Conservation (phyloP, 108 stramenopile genomes). For the Asterionellopsis glacialis region DNA sequence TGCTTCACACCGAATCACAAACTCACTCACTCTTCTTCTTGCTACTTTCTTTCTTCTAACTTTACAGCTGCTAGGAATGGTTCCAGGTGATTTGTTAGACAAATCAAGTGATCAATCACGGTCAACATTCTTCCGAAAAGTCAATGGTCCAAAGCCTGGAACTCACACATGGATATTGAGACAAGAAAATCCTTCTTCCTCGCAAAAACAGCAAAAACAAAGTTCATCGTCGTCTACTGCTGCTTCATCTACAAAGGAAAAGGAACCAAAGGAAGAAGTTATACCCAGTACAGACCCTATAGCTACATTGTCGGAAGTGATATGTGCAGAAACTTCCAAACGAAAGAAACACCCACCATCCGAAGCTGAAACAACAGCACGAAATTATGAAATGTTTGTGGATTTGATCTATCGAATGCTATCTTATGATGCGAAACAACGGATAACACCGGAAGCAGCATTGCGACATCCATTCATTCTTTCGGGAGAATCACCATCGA, state of each 20-base stretch:
- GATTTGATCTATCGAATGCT: slow-evolving; percentile 92
- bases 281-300: slow-evolving; percentile 63
- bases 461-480: slow-evolving; percentile 85
- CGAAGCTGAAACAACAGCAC: slow-evolving; percentile 74
- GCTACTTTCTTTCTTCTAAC: neutral
- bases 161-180: slow-evolving; percentile 34
- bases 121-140: slow-evolving; percentile 67
- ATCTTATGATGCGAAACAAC: slow-evolving; percentile 59
- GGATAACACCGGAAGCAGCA: slow-evolving; percentile 85
- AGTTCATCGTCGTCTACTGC: slow-evolving; percentile 13
- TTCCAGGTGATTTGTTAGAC: slow-evolving; percentile 74
- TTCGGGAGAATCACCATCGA: neutral
- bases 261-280: slow-evolving; percentile 29
- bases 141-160: slow-evolving; percentile 29
- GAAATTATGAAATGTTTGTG: slow-evolving; percentile 86
- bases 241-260: slow-evolving; percentile 23
- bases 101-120: slow-evolving; percentile 69
- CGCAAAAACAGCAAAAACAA: slow-evolving; percentile 15
- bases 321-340: slow-evolving; percentile 55
- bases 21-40: neutral
- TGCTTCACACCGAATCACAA: too few relatives aligned
- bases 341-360: slow-evolving; percentile 61
- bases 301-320: slow-evolving; percentile 67
- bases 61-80: slow-evolving; percentile 80
- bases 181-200: slow-evolving; percentile 12